Conservation (phyloP, 805 yeast genomes). For the Cyberlindnera meyerae region DNA sequence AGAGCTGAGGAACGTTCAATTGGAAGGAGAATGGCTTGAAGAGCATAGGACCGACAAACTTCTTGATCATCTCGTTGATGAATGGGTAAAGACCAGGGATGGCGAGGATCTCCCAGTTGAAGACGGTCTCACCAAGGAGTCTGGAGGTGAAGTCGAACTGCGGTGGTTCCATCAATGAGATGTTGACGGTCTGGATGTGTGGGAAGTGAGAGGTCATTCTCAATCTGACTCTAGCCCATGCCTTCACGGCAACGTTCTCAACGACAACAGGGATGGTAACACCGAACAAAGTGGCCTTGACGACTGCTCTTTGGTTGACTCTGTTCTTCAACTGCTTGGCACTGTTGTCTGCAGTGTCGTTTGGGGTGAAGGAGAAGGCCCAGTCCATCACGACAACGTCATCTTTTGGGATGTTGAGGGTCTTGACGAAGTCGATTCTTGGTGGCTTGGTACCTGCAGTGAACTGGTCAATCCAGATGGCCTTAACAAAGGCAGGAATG, state of each 20-base stretch:
- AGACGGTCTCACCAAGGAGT: constrained; percentile 68
- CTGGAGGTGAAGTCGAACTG: constrained; percentile 78
- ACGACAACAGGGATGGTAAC: constrained; percentile 74
- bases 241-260: constrained; percentile 73
- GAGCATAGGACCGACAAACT: constrained; percentile 84
- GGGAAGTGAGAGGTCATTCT: constrained; percentile 91
- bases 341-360: constrained; percentile 76
- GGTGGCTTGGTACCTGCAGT: constrained; percentile 96
- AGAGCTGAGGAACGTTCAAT: constrained; percentile 82
- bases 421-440: constrained; percentile 83
- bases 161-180: constrained; percentile 83
- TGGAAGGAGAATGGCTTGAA: constrained; percentile 91
- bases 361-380: constrained; percentile 91
- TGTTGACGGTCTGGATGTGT: constrained; percentile 85
- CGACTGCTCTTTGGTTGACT: constrained; percentile 75
- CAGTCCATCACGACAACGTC: constrained; percentile 98
- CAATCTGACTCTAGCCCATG: constrained; percentile 71
- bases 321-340: constrained; percentile 78
- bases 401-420: constrained; percentile 82
- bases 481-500: constrained; percentile 78
- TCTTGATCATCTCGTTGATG: constrained; percentile 78
- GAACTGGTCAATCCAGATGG: constrained; percentile 80
- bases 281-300: constrained; percentile 81
- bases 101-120: constrained; percentile 82
- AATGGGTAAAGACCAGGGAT: constrained; percentile 84